Base-by-base conservation (phyloP, 306 rosid species). In the Biancaea sappan region DNA sequence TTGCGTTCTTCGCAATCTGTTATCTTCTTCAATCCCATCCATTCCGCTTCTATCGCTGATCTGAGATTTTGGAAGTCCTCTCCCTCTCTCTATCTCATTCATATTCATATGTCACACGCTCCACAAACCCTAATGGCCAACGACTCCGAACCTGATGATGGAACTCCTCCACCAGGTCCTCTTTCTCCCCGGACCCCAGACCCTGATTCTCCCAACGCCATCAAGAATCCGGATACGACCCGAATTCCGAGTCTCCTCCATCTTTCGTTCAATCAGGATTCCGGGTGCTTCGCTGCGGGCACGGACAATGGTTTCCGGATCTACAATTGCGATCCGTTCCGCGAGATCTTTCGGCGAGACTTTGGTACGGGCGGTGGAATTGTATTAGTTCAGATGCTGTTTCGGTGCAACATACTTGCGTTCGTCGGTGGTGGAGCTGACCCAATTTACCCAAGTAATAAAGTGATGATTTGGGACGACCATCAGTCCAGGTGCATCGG, bases 391-490 rank as follows among this genome's bases (percentile, higher is more conserved):
- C 89, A 90, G 56, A 88, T 92, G 97, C 80, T 85, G 25, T 90
- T 85, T 83, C 92, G 88, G 2, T 88, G 87, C 84, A 90, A 84
- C 72, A 82, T 92, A 38, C 85, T 90, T 2, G 88, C 97, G 60
- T 76, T 92, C 19, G 97, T 92, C 7, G 96, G 97, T 2, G 94
- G 92, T 19, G 92, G 88, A 12, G 14, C 81, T n/a, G 85, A 86
- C 62, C 92, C 96, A 11, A 66, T 74, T 1, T 77, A 77, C 48
- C 87, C 97, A 5, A 46, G 74, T 0, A 84, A 86, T 66, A 92
- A 90, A 80, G 96, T 92, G 29, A 92, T 92, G 92, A 84, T 92
- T 14, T 92, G 97, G 97, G 92, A 92, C 73, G 88, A 90, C 68
- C 85, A 85, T 57, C 82, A 85, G 72, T 84, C 92, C 0, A 80